Percentiles rank a stretch among this genome's conserved stretches.
These are phyloP conservation scores for Coffea humblotiana DNA, from an alignment of 305 asterid genomes.

Conservation along the genomic window DNA sequence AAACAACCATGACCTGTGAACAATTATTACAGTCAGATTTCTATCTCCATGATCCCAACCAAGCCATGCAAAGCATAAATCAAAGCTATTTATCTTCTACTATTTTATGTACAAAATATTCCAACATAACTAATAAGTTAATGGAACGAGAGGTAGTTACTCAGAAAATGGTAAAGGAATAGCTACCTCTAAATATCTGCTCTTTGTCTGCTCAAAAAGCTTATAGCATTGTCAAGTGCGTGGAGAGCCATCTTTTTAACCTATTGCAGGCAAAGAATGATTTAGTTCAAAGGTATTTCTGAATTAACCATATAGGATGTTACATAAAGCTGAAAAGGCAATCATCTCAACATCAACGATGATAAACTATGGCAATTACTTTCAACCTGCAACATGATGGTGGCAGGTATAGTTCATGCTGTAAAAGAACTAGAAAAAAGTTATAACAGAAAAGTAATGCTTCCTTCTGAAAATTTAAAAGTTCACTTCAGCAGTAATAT, in stretches of 20 bases:
- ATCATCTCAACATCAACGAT: background rate
- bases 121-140: background rate
- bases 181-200: conserved; percentile 18
- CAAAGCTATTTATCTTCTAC: background rate
- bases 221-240: conserved; percentile 17
- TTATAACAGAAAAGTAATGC: background rate
- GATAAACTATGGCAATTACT: background rate
- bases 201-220: background rate
- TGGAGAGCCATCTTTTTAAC: conserved; percentile 25
- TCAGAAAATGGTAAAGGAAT: background rate
- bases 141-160: background rate
- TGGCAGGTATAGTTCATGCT: background rate
- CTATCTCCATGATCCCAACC: background rate
- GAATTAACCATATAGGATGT: background rate
- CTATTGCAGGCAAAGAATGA: conserved; percentile 2
- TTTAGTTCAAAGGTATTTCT: background rate
- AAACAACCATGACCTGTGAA: background rate
- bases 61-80: background rate
- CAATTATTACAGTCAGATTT: background rate
- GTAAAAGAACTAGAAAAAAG: background rate
- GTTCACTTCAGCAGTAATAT: background rate
- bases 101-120: background rate
- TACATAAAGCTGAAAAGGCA: background rate
- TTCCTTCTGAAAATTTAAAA: background rate
- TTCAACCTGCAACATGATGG: background rate